Base-by-base conservation (phyloP, 805 yeast species). In the Peterozyma toletana region DNA sequence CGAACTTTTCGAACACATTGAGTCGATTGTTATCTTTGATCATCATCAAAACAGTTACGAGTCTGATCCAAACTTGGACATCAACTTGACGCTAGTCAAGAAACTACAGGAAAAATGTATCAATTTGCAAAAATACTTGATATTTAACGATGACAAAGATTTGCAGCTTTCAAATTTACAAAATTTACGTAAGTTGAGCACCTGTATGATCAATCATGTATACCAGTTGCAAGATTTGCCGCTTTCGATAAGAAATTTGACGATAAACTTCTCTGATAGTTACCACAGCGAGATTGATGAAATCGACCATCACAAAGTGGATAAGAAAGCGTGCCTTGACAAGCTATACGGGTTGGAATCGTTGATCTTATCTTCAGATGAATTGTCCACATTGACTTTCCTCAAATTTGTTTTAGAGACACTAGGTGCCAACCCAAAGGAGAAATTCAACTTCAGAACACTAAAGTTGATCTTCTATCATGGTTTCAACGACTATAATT, bases 401-500 rank as follows among this genome's bases (percentile, higher is more conserved):
- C 50, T 74, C 14, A 55, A 64, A 34, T 51, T 48, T 15, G 35
- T 69, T 3, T 11, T 57, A 3, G 55, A 57, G 11, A 36, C 42
- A 1, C 41, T 47, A 36, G 37, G 37, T n/a, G 46, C 46, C 2
- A n/a, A 37, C 18, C 2, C 5, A n/a, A 29, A 21, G 3, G 36
- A 44, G 9, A 42, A 51, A 18, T 38, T 61, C 1, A 46, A 55
- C 1, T 47, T 76, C 14, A 54, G 50, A 15, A 51, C 61, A 3
- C 51, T 77, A 31, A 66, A 64, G 35, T 53, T 77, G 35, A 63
- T 68, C 34, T 70, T 69, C 46, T 66, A 70, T 35, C 81, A 77
- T 51, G 75, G 73, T 1, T 57, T 65, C 29, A 66, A 62, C 36
- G 70, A 70, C 45, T 65, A 66, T 49, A 68, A 66, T 48, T 50